Percentiles rank a stretch among this genome's conserved stretches.
phyloP scores from a whole-genome alignment of 305 asterid genomes.

The Lippia alba region DNA sequence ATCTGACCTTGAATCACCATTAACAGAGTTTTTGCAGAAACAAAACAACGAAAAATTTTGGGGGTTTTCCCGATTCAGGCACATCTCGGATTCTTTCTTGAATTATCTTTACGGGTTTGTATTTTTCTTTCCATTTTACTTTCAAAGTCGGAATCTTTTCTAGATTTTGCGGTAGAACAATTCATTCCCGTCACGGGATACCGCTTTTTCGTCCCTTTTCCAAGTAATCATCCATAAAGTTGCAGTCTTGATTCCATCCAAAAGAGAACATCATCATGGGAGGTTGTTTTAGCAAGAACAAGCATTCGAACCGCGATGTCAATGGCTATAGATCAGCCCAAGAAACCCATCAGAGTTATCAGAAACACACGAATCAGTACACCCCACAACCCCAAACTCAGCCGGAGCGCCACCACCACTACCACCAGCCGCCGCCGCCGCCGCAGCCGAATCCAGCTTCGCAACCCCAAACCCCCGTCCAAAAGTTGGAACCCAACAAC shows the following conservation, averaged over 20 bases:
- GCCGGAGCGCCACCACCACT: slow-evolving; percentile 37
- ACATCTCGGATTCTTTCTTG: background rate
- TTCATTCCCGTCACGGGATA: slow-evolving; percentile 5
- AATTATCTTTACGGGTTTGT: background rate
- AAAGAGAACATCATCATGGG: slow-evolving; percentile 46
- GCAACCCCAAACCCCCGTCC: slow-evolving; percentile 41
- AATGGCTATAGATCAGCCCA: slow-evolving; percentile 46
- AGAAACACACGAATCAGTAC: slow-evolving; percentile 37
- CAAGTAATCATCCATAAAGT: slow-evolving; percentile 28
- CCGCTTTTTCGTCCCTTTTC: slow-evolving; percentile 7
- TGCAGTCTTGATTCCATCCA: slow-evolving; percentile 37
- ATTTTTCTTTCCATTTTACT: background rate
- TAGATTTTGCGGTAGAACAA: background rate
- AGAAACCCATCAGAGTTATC: slow-evolving; percentile 37
- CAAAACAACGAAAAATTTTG: background rate
- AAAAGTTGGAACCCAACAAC: slow-evolving; percentile 55
- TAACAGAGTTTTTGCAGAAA: background rate
- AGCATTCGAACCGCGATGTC: slow-evolving; percentile 37
- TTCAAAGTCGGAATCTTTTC: slow-evolving; percentile 22
- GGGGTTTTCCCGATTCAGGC: background rate
- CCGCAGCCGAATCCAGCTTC: slow-evolving; percentile 33
- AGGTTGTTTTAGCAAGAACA: slow-evolving; percentile 60
- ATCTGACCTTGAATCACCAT: slow-evolving; percentile 20
- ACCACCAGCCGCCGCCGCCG: slow-evolving; percentile 24
- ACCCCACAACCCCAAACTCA: slow-evolving; percentile 31